phyloP scores from a whole-genome alignment of 495 filamentous ascomycete genomes.

The Cryomyces antarcticus region DNA sequence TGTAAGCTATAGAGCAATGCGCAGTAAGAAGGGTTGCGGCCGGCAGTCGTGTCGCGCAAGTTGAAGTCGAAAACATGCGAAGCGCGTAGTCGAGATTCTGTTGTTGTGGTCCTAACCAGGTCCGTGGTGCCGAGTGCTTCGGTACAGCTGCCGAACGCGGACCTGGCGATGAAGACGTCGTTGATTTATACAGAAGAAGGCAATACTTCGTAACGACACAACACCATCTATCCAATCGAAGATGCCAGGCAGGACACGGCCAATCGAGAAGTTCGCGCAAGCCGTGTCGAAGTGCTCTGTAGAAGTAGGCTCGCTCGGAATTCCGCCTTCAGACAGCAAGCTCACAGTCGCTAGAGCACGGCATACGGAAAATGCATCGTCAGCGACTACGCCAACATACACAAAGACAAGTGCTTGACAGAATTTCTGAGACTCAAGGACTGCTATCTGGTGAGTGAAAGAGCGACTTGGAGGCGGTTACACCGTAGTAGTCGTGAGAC shows the following conservation, averaged over 20 bases:
- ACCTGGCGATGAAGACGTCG: background rate
- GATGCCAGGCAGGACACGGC: constrained; percentile 28
- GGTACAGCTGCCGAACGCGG: background rate
- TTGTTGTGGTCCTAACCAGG: background rate
- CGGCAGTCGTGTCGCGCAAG: background rate
- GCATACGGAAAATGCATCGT: constrained; percentile 85
- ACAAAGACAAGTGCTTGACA: constrained; percentile 74
- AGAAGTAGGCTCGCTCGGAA: constrained; percentile 34
- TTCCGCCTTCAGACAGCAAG: background rate
- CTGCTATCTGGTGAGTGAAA: constrained; percentile 48
- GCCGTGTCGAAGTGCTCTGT: constrained; percentile 64
- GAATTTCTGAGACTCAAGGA: constrained; percentile 79
- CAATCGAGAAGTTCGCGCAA: constrained; percentile 75
- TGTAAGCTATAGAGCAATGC: background rate
- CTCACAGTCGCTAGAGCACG: constrained; percentile 35
- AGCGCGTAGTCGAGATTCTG: background rate
- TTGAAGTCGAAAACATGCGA: background rate
- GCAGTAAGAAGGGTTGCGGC: background rate
- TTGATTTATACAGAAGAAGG: background rate
- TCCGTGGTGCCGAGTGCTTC: no score
- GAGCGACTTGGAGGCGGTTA: no score
- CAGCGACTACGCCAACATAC: constrained; percentile 71
- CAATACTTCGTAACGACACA: background rate
- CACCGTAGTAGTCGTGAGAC: no score
- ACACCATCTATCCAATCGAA: background rate